Conservation (phyloP, 2,329 filamentous ascomycete genomes). For the Fusarium sp. region DNA sequence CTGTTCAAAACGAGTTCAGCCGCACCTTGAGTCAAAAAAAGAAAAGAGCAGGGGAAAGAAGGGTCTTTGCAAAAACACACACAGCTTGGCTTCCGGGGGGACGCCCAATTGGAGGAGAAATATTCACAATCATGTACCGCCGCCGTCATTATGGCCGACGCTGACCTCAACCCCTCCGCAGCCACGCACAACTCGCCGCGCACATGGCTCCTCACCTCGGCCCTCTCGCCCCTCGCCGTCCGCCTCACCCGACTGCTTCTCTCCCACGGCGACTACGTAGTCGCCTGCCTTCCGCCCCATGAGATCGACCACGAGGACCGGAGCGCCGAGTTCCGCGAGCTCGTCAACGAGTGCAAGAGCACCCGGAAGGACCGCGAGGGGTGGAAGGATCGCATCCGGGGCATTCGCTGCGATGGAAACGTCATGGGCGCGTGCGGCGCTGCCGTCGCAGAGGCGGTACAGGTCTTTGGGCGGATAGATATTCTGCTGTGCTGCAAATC, state of each 20-base stretch:
- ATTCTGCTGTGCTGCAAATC: constrained; percentile 91
- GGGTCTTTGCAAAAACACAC: neutral
- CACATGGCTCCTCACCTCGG: constrained; percentile 93
- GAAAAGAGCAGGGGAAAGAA: constrained; percentile 20
- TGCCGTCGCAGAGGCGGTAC: constrained; percentile 87
- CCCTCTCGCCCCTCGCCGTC: constrained; percentile 86
- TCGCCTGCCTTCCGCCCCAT: constrained; percentile 82
- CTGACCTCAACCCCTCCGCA: constrained; percentile 53
- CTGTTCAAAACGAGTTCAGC: neutral
- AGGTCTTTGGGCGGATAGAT: constrained; percentile 87
- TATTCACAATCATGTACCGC: constrained; percentile 39
- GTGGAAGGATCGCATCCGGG: constrained; percentile 82
- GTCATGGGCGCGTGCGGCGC: constrained; percentile 80
- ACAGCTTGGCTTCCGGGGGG: constrained; percentile 3
- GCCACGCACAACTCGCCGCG: constrained; percentile 80
- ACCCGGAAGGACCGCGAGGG: constrained; percentile 74
- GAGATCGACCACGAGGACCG: constrained; percentile 83
- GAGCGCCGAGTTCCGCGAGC: constrained; percentile 82
- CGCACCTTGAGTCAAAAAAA: neutral
- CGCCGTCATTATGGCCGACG: constrained; percentile 48
- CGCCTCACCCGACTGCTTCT: constrained; percentile 85
- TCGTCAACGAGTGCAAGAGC: constrained; percentile 78
- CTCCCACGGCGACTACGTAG: constrained; percentile 91
- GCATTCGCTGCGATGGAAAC: constrained; percentile 73
- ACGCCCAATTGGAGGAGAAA: constrained; percentile 6